phyloP scores from a whole-genome alignment of 495 filamentous ascomycete genomes.

The Chaetomium fimeti region DNA sequence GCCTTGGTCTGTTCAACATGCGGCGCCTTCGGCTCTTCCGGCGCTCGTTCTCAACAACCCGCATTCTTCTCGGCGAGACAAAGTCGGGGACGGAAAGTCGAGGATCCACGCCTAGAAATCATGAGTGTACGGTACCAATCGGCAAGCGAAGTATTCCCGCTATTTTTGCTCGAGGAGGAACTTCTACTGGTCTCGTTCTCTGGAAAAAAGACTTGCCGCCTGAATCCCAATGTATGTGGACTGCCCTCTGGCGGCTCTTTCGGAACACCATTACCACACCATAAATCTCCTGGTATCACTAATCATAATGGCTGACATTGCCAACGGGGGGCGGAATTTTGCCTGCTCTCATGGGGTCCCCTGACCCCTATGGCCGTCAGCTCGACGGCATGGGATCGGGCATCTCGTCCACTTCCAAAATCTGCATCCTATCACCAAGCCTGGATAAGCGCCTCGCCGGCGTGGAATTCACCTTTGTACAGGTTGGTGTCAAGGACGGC shows the following conservation, averaged over 20 bases:
- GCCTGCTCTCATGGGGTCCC: constrained; percentile 61
- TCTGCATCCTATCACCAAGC: constrained; percentile 60
- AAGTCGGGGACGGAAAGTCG: background rate
- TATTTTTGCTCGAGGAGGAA: constrained; percentile 71
- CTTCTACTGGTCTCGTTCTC: constrained; percentile 67
- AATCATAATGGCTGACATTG: constrained; percentile 2
- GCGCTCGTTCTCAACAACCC: background rate
- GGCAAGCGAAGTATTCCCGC: constrained; percentile 48
- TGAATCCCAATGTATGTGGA: constrained; percentile 42
- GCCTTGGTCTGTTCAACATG: background rate
- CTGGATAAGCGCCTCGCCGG: constrained; percentile 52
- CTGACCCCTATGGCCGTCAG: constrained; percentile 66
- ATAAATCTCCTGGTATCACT: background rate
- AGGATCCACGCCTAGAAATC: too few species aligned
- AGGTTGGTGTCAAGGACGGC: constrained; percentile 59
- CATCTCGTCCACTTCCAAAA: constrained; percentile 66
- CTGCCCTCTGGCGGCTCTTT: background rate
- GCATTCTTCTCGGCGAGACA: background rate
- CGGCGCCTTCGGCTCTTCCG: background rate
- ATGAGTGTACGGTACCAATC: background rate
- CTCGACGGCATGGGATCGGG: constrained; percentile 72
- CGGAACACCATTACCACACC: background rate
- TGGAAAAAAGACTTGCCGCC: constrained; percentile 51
- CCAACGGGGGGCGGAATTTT: constrained; percentile 52
- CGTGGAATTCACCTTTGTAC: constrained; percentile 71